Evolutionary conservation across 2,329 filamentous ascomycete genomes (phyloP), one percentile per base, ranked within the genome.

Genomic region (Trichoderma cornu-damae): DNA sequence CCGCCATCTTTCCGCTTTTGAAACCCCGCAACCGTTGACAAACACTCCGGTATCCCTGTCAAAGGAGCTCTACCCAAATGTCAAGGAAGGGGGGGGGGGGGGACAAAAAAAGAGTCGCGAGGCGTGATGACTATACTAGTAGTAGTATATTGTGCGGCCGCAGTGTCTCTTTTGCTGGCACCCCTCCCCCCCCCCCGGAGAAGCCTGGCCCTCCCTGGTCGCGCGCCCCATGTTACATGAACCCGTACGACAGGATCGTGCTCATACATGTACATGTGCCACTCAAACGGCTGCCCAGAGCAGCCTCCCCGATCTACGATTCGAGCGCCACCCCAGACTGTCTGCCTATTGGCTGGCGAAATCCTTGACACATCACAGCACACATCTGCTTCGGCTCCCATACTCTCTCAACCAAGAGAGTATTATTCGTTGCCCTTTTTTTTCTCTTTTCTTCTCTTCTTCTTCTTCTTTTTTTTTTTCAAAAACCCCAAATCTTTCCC

Each of bases 241-340:
- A 54, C 22, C 26, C 30, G 51, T 26, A 38, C 51, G 44, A 55
- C 52, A 38, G 22, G 42, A 47, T 38, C 52, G 42, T 20, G 14
- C 42, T 47, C n/a, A 35, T 30, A 37, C 44, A 48, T 32, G 37
- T 18, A 37, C 44, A 40, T 42, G 55, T 14, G 35, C 3, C 47
- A 44, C 20, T 44, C 48, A 6, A 30, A 24, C 12, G 20, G 38
- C 55, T 58, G 46, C 47, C n/a, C 47, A 52, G 8, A 20, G 20
- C 54, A 28, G 20, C 38, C 20, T 9, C 52, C 20, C n/a, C 52
- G 47, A 58, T 58, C 55, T 58, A 58, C 47, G 55, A 58, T 58
- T 44, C 26, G 30, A 34, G 42, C 42, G 53, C 53, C 53, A 56
- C 42, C n/a, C 22, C 24, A 20, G 16, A 11, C 37, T 52, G 49